Evolutionary conservation across 1,284 basidiomycete species (phyloP), one percentile per base, ranked within the genome.

Genomic region (Waitea zeae): DNA sequence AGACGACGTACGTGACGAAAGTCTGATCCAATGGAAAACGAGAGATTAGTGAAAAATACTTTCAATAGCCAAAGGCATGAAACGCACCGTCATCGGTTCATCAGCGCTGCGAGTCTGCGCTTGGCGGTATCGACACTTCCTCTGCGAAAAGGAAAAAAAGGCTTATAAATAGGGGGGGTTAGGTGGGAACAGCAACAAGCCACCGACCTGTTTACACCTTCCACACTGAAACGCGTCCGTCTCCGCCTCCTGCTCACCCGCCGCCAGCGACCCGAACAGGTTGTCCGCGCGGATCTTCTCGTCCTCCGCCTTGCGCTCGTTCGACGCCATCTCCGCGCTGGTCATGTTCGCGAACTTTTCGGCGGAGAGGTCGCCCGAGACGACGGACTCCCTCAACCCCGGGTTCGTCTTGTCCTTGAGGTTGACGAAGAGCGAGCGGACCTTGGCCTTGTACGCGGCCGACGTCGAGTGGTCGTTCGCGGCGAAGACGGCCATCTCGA

Each of bases 181-280:
- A n/a, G n/a, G 7, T 26, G 7, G 24, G 24, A 26, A n/a, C 19
- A 5, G 18, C 7, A 3, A 14, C n/a, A 5, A 17, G 38, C 9
- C 17, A 45, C 58, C 34, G 33, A 69, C 74, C 63, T 87, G 78
- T 44, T 86, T 87, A 72, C 93, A 99, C 46, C 86, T 72, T 13
- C 74, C 67, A 49, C 95, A 99, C 53, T 97, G 89, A 81, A 99
- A 99, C 1, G 89, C 89, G 45, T 93, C 89, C 0, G 95, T 99
- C 55, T 98, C 93, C 12, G 93, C 92, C 54, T 86, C 72, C 38
- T 76, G 79, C 43, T 92, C 83, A 12, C 70, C 86, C 0, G 92
- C 93, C 3, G 82, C 87, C 12, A 95, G 74, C 2, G 92, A 81
- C 35, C 90, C 84, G 64, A 90, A 86, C 33, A 98, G 57, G 49